phyloP scores from a whole-genome alignment of 2,329 filamentous ascomycete species.

The Xylariales sp. region DNA sequence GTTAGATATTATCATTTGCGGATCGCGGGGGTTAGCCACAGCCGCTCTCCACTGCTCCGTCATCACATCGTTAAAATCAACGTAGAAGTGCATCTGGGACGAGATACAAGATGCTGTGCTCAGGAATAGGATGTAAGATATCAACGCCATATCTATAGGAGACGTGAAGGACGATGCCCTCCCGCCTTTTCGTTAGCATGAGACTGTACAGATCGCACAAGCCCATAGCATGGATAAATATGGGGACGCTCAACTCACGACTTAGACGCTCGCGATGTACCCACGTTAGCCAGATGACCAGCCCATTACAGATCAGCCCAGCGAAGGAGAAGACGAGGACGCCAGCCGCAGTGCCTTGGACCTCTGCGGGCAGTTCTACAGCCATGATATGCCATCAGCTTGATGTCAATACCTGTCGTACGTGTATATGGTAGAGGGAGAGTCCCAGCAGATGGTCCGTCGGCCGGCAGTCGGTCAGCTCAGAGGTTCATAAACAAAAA shows the following conservation, averaged over 20 bases:
- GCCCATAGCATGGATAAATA: not conserved
- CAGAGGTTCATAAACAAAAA: too few species aligned
- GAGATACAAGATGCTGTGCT: constrained; percentile 9
- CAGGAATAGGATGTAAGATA: constrained; percentile 10
- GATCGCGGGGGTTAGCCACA: constrained; percentile 6
- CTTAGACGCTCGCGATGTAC: constrained; percentile 12
- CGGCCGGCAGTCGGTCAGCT: too few species aligned
- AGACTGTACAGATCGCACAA: too few species aligned
- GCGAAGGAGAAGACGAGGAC: constrained; percentile 12
- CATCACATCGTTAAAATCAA: constrained; percentile 8
- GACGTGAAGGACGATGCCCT: too few species aligned
- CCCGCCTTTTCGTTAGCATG: not conserved
- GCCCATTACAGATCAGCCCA: constrained; percentile 3
- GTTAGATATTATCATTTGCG: constrained; percentile 12
- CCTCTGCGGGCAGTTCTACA: constrained; percentile 10
- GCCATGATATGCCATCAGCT: constrained; percentile 1
- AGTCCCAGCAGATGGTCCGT: too few species aligned
- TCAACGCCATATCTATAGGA: constrained; percentile 13
- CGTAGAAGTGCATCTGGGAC: constrained; percentile 11
- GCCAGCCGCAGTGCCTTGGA: constrained; percentile 9
- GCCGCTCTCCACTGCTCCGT: constrained; percentile 10
- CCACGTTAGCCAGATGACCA: constrained; percentile 15
- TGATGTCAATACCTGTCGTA: too few species aligned
- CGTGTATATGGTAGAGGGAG: too few species aligned
- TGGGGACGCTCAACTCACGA: constrained; percentile 7